These are phyloP conservation scores for Volvox carteri DNA, from an alignment of 163 green algal species.

Conservation along the genomic window DNA sequence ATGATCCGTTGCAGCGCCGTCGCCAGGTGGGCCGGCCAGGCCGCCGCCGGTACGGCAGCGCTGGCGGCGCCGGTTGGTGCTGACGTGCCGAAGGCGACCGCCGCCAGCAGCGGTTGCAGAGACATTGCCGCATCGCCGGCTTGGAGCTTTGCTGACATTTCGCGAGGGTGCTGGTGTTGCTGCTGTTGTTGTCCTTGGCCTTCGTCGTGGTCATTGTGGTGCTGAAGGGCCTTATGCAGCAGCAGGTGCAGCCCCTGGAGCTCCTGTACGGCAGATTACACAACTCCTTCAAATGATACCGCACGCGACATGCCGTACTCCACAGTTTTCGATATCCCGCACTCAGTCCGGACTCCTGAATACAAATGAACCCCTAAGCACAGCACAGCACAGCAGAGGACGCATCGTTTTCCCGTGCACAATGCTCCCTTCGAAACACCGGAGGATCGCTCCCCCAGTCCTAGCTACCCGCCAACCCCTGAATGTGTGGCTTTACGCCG, in stretches of 20 bases:
- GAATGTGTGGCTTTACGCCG: too few relatives aligned
- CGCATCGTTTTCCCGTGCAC: too few relatives aligned
- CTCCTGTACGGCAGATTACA: slow-evolving; percentile 35
- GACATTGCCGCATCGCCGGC: slow-evolving; percentile 19
- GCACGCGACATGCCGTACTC: too few relatives aligned
- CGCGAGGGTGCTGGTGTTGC: background rate
- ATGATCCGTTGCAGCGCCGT: slow-evolving; percentile 14
- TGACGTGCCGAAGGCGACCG: slow-evolving; percentile 41
- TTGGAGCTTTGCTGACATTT: background rate
- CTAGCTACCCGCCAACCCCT: too few relatives aligned
- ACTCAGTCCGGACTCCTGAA: too few relatives aligned
- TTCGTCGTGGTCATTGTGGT: background rate
- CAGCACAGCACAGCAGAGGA: too few relatives aligned
- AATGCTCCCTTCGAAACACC: too few relatives aligned
- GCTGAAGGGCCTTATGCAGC: slow-evolving; percentile 25
- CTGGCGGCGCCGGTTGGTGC: background rate
- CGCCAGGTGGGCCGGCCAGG: slow-evolving; percentile 36
- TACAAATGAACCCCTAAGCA: too few relatives aligned
- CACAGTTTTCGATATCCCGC: too few relatives aligned
- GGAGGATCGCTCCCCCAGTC: too few relatives aligned
- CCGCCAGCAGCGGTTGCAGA: slow-evolving; percentile 38
- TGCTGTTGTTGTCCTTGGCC: background rate
- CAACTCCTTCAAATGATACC: too few relatives aligned
- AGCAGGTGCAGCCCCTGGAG: slow-evolving; percentile 36
- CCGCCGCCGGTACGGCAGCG: background rate